Evolutionary conservation across 1,139 yeast genomes (phyloP), one percentile per base, ranked within the genome.

Genomic region (Yamadazyma epiphylla): DNA sequence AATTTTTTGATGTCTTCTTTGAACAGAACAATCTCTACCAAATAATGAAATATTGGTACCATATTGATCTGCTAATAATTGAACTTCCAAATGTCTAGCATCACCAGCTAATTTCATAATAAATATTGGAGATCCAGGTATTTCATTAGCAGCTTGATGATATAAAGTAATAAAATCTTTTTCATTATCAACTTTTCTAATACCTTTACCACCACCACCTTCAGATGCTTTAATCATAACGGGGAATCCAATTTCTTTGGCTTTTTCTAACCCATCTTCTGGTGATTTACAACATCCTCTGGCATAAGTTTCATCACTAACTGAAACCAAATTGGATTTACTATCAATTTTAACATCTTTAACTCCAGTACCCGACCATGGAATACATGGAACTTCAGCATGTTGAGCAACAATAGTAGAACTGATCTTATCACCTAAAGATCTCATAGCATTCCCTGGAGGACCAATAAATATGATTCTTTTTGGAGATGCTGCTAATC

Each of bases 141-240:
- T 87, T 67, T 88, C 96, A 51, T 84, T 86, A 26, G 91, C 85
- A 27, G 95, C 96, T 65, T 88, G 96, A 43, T 80, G 75, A 56
- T 86, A 88, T 45, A 83, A 64, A 22, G 82, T 47, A 24, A 70
- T 50, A 45, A 88, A 88, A 48, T 84, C 80, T 39, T 77, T 77
- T 58, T 81, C 94, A 38, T 70, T 57, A 33, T 84, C 94, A 43
- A 85, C 96, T 60, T 86, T 86, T 72, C 96, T 80, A 55, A 88
- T 88, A 74, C 96, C 96, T 65, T 88, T 88, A 73, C 96, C 96
- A 70, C 96, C 96, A 64, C 96, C 96, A 71, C 96, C 96, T 79
- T 88, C 96, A 38, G 95, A 86, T 25, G 96, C 96, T 60, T 88
- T 88, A 49, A 88, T 78, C 96, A 88, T 88, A 31, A 88, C 94